phyloP scores from a whole-genome alignment of 495 filamentous ascomycete species.

The Hypoxylon trugodes region DNA sequence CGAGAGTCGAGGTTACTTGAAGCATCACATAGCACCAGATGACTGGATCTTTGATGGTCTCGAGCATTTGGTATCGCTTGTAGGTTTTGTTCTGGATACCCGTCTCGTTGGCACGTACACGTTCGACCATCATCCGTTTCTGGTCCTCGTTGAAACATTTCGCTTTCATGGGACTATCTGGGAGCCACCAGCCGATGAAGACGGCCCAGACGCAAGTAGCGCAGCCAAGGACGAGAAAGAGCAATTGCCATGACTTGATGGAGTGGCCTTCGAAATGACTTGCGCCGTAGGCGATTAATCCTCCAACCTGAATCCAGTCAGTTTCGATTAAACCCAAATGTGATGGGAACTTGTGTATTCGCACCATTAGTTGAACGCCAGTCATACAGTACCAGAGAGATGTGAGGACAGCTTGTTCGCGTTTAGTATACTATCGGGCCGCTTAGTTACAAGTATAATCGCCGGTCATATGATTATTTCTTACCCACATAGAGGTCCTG shows the following conservation, averaged over 20 bases:
- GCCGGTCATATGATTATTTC: too few relatives aligned
- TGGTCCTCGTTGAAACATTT: slow-evolving; percentile 61
- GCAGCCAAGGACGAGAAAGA: slow-evolving; percentile 14
- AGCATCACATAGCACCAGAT: slow-evolving; percentile 48
- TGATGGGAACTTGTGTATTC: neutral
- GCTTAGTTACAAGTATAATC: too few relatives aligned
- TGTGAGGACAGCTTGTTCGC: neutral
- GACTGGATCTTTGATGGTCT: slow-evolving; percentile 56
- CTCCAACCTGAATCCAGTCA: neutral
- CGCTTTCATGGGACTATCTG: slow-evolving; percentile 66
- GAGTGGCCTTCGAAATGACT: slow-evolving; percentile 12
- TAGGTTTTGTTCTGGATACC: slow-evolving; percentile 67
- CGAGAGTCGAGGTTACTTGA: slow-evolving; percentile 64
- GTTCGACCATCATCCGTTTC: slow-evolving; percentile 62
- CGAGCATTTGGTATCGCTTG: slow-evolving; percentile 46
- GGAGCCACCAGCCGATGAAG: slow-evolving; percentile 65
- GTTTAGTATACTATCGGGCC: slow-evolving; percentile 8
- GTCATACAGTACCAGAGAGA: slow-evolving; percentile 8
- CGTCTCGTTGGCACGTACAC: slow-evolving; percentile 64
- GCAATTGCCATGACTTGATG: slow-evolving; percentile 11
- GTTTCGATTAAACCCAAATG: neutral
- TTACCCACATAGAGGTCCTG: slow-evolving; percentile 11
- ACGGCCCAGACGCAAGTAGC: slow-evolving; percentile 29
- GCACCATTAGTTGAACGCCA: neutral
- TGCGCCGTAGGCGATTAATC: slow-evolving; percentile 10